These are phyloP conservation scores for Globisporangium apiculatum DNA, from an alignment of 352 stramenopile genomes.

Conservation along the genomic window DNA sequence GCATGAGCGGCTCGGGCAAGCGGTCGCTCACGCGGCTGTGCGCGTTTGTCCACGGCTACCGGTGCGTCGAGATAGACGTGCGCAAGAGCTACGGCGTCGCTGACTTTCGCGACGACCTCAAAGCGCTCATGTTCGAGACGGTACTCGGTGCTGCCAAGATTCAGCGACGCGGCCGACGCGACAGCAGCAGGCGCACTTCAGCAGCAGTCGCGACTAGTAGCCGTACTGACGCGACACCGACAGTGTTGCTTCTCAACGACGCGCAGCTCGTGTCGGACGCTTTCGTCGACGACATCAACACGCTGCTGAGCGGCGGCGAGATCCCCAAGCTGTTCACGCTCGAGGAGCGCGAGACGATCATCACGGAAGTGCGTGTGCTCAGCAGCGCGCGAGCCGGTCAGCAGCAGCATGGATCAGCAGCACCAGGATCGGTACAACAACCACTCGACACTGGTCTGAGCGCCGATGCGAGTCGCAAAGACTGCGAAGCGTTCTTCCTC, in stretches of 20 bases:
- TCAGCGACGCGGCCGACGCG: too few species aligned
- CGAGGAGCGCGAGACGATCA: constrained; percentile 82
- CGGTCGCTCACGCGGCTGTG: constrained; percentile 74
- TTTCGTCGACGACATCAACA: constrained; percentile 87
- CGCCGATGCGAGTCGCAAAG: constrained; percentile 30
- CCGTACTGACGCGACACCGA: constrained; percentile 13
- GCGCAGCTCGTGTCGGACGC: constrained; percentile 75
- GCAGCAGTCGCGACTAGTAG: background rate
- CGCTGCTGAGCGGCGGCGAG: constrained; percentile 76
- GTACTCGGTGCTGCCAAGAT: constrained; percentile 18
- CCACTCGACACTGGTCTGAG: background rate
- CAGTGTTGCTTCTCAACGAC: constrained; percentile 80
- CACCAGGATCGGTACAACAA: too few species aligned
- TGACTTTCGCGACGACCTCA: constrained; percentile 88
- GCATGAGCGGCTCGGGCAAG: constrained; percentile 82
- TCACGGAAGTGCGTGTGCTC: constrained; percentile 42
- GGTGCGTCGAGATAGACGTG: constrained; percentile 78
- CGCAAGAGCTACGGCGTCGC: constrained; percentile 76
- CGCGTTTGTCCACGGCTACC: constrained; percentile 66
- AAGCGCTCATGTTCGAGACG: constrained; percentile 40
- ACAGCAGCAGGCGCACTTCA: background rate
- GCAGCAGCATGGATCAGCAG: background rate
- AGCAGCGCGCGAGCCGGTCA: constrained; percentile 13
- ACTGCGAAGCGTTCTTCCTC: constrained; percentile 82
- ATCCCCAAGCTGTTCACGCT: constrained; percentile 84